Percentiles rank a stretch among this genome's conserved stretches.
phyloP scores from a whole-genome alignment of 2,329 filamentous ascomycete genomes.

The Cladorrhinum sp. region DNA sequence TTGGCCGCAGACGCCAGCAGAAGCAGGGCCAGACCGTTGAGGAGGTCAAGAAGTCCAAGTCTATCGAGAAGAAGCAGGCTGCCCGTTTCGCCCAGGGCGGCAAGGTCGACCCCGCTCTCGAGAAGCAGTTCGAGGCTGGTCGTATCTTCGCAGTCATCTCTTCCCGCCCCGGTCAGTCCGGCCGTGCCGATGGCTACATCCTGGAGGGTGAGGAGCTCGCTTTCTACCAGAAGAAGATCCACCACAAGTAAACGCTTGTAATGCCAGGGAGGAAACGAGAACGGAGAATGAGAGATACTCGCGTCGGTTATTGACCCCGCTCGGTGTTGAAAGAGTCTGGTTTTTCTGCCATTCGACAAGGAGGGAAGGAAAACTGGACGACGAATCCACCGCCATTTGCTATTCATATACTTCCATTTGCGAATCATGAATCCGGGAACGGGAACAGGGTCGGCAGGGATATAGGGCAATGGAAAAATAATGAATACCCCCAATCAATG shows the following conservation, averaged over 20 bases:
- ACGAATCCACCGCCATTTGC: not conserved
- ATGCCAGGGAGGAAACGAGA: constrained; percentile 1
- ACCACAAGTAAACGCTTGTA: constrained; percentile 75
- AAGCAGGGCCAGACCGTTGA: constrained; percentile 67
- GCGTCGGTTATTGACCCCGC: constrained; percentile 7
- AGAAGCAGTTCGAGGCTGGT: constrained; percentile 99
- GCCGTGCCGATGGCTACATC: constrained; percentile 95
- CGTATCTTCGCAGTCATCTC: constrained; percentile 92
- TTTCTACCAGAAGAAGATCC: constrained; percentile 99
- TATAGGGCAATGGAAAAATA: not conserved
- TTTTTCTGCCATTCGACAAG: no score
- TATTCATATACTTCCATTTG: not conserved
- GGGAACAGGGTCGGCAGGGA: not conserved
- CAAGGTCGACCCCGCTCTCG: constrained; percentile 89
- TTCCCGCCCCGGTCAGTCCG: constrained; percentile 93
- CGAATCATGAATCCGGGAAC: not conserved
- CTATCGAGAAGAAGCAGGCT: constrained; percentile 94
- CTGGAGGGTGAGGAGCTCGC: constrained; percentile 98
- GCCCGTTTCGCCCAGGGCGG: constrained; percentile 75
- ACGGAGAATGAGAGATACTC: not conserved
- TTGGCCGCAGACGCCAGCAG: constrained; percentile 89
- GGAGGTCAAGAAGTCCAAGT: constrained; percentile 89
- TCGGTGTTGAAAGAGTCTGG: not conserved
- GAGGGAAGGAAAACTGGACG: not conserved
- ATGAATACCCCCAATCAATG: not conserved